Conservation (phyloP, 2,329 filamentous ascomycete species). For the Tolypocladium endophyticum region DNA sequence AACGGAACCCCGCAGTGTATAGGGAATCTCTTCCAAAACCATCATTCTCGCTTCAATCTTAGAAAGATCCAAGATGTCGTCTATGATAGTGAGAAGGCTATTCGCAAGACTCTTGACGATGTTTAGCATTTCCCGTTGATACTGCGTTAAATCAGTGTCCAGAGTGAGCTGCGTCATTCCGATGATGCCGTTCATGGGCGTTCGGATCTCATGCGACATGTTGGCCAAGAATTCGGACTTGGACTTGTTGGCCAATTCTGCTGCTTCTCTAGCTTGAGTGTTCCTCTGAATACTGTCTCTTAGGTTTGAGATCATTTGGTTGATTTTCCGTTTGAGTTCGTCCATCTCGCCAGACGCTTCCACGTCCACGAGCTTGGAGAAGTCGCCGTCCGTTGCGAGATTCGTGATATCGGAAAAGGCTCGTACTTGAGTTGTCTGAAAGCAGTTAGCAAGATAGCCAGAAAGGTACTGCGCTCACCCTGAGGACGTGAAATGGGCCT, state of each 20-base stretch:
- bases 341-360: conserved; percentile 99
- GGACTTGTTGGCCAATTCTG: conserved; percentile 93
- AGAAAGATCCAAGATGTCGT: conserved; percentile 65
- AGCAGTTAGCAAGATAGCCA: conserved; percentile 18
- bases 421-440: conserved; percentile 85
- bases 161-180: conserved; percentile 96
- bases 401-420: conserved; percentile 98
- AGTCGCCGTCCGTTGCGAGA: conserved; percentile 90
- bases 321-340: conserved; percentile 97
- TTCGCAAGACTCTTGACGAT: conserved; percentile 96
- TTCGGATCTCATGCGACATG: conserved; percentile 97
- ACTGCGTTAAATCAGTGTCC: conserved; percentile 87
- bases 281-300: conserved; percentile 95
- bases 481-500: neutral
- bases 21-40: conserved; percentile 97
- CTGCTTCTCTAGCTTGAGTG: conserved; percentile 87
- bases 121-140: conserved; percentile 96
- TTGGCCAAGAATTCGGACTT: conserved; percentile 98
- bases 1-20: conserved; percentile 85
- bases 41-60: conserved; percentile 93
- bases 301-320: conserved; percentile 95
- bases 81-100: conserved; percentile 92
- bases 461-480: neutral
- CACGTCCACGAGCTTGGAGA: conserved; percentile 92
- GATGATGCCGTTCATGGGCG: conserved; percentile 95